These are phyloP conservation scores for Microsporum canis DNA, from an alignment of 2,329 filamentous ascomycete species.

Conservation along the genomic window DNA sequence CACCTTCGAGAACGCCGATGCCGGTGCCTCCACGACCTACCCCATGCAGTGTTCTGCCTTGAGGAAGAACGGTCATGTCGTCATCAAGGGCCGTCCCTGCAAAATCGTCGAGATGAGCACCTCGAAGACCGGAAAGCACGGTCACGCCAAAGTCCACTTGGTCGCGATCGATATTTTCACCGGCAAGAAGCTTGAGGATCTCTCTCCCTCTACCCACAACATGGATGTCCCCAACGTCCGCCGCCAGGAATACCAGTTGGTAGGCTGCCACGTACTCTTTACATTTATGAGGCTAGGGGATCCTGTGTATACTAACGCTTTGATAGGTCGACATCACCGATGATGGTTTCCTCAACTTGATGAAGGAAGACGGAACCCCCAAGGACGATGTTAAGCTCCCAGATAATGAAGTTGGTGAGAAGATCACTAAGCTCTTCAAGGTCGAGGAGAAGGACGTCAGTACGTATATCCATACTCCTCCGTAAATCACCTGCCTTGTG, in stretches of 20 bases:
- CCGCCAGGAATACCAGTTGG: conserved; percentile 86
- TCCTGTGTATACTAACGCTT: background rate
- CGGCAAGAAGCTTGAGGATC: conserved; percentile 97
- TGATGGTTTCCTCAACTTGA: conserved; percentile 88
- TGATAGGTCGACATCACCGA: conserved; percentile 77
- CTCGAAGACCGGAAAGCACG: conserved; percentile 99
- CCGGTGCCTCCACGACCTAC: conserved; percentile 86
- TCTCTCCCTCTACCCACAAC: conserved; percentile 87
- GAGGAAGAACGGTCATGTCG: conserved; percentile 97
- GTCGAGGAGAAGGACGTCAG: conserved; percentile 85
- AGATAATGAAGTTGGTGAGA: conserved; percentile 76
- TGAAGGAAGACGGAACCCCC: conserved; percentile 71
- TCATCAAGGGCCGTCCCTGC: conserved; percentile 98
- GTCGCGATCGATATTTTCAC: conserved; percentile 99
- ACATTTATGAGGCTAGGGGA: background rate
- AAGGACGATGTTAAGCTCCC: conserved; percentile 95
- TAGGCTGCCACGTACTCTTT: conserved; percentile 43
- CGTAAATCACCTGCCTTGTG: background rate
- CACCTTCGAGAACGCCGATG: conserved; percentile 87
- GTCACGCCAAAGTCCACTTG: conserved; percentile 99
- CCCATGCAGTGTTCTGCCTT: conserved; percentile 99
- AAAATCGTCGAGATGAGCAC: conserved; percentile 99
- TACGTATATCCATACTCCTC: conserved; percentile 43
- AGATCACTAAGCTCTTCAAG: conserved; percentile 69
- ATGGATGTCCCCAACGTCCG: conserved; percentile 84